A percentile compares a stretch with the other conserved stretches of the same genome.
phyloP scores from a whole-genome alignment of 805 yeast species.

The Grigorovia humatica region DNA sequence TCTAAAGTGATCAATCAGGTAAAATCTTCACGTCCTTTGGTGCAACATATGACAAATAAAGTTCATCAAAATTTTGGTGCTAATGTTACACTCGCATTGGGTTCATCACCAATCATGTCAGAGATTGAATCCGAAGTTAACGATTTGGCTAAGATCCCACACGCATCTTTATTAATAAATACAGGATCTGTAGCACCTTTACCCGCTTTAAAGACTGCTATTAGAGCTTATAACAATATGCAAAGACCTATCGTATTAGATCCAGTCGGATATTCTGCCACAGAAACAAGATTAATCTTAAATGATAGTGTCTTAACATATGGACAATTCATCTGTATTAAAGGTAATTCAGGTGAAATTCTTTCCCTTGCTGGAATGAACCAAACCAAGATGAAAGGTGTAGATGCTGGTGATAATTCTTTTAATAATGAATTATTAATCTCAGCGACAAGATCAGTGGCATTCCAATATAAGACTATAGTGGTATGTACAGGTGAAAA shows the following conservation, averaged over 20 bases:
- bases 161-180: conserved; percentile 52
- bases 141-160: conserved; percentile 50
- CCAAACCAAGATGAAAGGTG: conserved; percentile 53
- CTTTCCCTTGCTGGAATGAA: conserved; percentile 42
- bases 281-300: conserved; percentile 42
- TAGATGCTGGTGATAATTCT: conserved; percentile 37
- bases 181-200: conserved; percentile 60
- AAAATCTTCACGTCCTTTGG: conserved; percentile 40
- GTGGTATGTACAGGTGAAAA: conserved; percentile 63
- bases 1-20: conserved; percentile 18
- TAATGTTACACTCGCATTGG: conserved; percentile 71
- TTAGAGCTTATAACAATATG: conserved; percentile 44
- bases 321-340: conserved; percentile 57
- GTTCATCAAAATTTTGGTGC: conserved; percentile 89
- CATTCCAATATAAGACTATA: conserved; percentile 41
- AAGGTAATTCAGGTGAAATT: conserved; percentile 84
- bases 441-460: conserved; percentile 38
- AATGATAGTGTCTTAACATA: conserved; percentile 41
- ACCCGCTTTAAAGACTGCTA: conserved; percentile 39
- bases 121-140: conserved; percentile 57
- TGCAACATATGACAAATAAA: conserved; percentile 79
- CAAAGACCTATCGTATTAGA: conserved; percentile 66
- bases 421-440: conserved; percentile 24
- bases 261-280: conserved; percentile 91
- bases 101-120: conserved; percentile 86